These are phyloP conservation scores for Santalum album DNA, from an alignment of 164 flowering plant genomes.

Conservation along the genomic window DNA sequence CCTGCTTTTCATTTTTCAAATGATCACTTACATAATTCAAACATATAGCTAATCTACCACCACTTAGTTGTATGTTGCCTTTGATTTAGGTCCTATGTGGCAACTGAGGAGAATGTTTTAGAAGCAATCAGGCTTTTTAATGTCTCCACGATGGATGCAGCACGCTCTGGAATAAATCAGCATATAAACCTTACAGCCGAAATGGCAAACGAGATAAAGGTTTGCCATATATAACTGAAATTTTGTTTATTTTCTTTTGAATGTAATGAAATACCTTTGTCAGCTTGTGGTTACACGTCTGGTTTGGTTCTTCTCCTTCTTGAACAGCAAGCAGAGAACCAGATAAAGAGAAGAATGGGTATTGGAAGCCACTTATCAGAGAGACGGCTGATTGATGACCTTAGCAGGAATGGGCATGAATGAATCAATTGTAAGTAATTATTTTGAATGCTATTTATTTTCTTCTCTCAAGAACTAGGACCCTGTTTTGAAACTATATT, in stretches of 20 bases:
- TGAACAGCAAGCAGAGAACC: constrained; percentile 91
- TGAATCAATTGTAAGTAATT: constrained; percentile 69
- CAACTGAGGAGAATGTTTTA: constrained; percentile 69
- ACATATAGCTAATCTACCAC: neutral
- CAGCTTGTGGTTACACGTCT: neutral
- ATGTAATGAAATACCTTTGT: neutral
- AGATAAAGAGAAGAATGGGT: constrained; percentile 90
- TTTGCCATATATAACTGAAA: constrained; percentile 10
- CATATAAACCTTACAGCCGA: constrained; percentile 72
- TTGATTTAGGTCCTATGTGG: constrained; percentile 58
- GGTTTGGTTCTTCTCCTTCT: neutral
- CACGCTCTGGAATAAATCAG: constrained; percentile 79
- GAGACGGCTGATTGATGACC: constrained; percentile 82
- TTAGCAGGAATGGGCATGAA: constrained; percentile 85
- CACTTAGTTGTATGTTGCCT: neutral
- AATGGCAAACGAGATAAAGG: constrained; percentile 88
- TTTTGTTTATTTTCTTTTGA: neutral
- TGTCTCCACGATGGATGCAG: constrained; percentile 95
- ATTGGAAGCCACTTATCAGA: constrained; percentile 92
- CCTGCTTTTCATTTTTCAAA: neutral
- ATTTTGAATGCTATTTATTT: neutral
- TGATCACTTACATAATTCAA: too few species aligned
- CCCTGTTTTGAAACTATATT: too few species aligned
- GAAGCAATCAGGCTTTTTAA: constrained; percentile 86
- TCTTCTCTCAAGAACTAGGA: too few species aligned